phyloP scores from a whole-genome alignment of 2,329 filamentous ascomycete species.

The Drechslerella dactyloides region DNA sequence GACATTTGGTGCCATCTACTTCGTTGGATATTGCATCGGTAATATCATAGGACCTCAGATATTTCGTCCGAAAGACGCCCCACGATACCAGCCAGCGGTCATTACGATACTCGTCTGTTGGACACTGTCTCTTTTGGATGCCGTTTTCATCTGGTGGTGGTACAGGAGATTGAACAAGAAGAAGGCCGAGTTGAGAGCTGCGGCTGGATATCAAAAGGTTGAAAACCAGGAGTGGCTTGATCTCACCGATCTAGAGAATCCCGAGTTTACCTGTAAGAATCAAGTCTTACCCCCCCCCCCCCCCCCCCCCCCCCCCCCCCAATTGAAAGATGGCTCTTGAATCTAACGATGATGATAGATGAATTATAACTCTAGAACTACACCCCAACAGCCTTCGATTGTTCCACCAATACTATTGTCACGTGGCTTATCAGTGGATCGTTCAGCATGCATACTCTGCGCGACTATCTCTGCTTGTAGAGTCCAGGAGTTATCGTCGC shows the following conservation, averaged over 20 bases:
- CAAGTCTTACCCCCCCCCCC: not conserved
- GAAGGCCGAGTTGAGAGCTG: slow-evolving; percentile 64
- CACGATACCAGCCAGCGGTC: slow-evolving; percentile 68
- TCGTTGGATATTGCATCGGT: slow-evolving; percentile 64
- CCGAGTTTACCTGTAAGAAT: not conserved
- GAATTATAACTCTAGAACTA: too few species aligned
- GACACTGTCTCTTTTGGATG: slow-evolving; percentile 63
- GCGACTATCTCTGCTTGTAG: too few species aligned
- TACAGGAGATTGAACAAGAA: slow-evolving; percentile 66
- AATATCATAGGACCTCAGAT: slow-evolving; percentile 68
- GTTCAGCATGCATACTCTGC: too few species aligned
- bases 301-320: too few species aligned
- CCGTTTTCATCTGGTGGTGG: slow-evolving; percentile 70
- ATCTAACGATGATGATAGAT: too few species aligned
- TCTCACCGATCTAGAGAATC: slow-evolving; percentile 71
- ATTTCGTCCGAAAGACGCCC: slow-evolving; percentile 65
- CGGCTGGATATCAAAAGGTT: slow-evolving; percentile 66
- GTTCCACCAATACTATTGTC: too few species aligned
- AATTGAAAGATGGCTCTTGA: too few species aligned
- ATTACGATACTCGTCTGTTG: slow-evolving; percentile 70
- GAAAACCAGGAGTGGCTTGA: slow-evolving; percentile 73
- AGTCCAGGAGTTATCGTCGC: too few species aligned
- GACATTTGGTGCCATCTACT: slow-evolving; percentile 64
- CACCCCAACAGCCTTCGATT: too few species aligned
- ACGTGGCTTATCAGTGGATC: too few species aligned